Base-by-base conservation (phyloP, 2,329 filamentous ascomycete genomes). In the Venturia effusa region DNA sequence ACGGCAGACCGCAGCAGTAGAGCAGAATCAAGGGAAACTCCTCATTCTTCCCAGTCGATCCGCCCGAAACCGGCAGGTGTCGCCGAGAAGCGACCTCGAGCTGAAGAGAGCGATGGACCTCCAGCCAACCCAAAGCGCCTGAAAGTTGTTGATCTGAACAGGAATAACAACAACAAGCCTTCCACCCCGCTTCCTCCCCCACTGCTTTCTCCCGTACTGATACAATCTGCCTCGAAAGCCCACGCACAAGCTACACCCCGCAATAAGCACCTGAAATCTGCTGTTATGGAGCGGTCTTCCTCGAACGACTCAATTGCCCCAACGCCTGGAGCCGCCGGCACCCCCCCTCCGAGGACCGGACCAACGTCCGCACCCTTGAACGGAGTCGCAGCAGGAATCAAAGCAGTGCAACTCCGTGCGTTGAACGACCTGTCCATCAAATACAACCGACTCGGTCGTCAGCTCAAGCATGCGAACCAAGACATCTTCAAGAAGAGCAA, bases 381-480 rank as follows among this genome's bases (percentile, higher is more conserved):
- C 41, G 69, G 65, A 27, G 72, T 70, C 64, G 59, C 70, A 70
- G 59, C 34, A 41, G 60, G 70, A 70, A 57, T 17, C 30, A 63
- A 41, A 39, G 41, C 63, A 19, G 68, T 71, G 3, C 72, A 74
- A 11, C 72, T 74, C 4, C 68, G 73, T 17, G 67, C 74, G 1
- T 74, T 78, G 66, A 72, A 73, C 8, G 69, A 73, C 1, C 72
- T 74, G 24, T 77, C 76, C 17, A 71, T 71, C 61, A 76, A 75
- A 39, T 68, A 77, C 54, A 76, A 78, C 43, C 70, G 68, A 3
- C 71, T 78, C 62, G 78, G 78, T 11, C 74, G 76, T 8, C 72
- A 75, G 1, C 70, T 80, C n/a, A 81, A 81, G 69, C 77, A 80
- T 24, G 66, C 67, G 59, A 68, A 67, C 13, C 69, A 70, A 40